phyloP scores from a whole-genome alignment of 2,329 filamentous ascomycete genomes.

The Colletotrichum lupini region DNA sequence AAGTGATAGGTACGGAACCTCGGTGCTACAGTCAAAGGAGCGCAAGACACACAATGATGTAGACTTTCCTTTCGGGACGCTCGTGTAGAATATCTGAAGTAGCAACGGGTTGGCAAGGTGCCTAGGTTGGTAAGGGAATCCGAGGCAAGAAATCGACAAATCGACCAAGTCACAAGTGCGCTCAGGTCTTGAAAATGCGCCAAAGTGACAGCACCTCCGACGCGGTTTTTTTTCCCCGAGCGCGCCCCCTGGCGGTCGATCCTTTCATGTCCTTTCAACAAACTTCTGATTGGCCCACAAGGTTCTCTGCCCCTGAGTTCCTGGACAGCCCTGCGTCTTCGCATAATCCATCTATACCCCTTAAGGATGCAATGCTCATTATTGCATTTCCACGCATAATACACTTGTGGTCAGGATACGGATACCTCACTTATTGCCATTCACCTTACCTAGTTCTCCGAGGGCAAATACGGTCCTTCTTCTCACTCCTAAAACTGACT shows the following conservation, averaged over 20 bases:
- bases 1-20: neutral
- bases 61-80: neutral
- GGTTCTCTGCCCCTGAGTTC: neutral
- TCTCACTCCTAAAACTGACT: too few relatives aligned
- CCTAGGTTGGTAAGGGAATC: neutral
- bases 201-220: constrained; percentile 14
- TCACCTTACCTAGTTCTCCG: too few relatives aligned
- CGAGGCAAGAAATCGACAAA: neutral
- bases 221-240: constrained; percentile 18
- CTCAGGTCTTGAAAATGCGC: constrained; percentile 2
- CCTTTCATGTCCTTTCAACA: neutral
- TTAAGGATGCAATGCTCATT: too few relatives aligned
- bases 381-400: too few relatives aligned
- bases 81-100: neutral
- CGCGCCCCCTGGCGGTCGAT: constrained; percentile 6
- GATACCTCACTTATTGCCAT: too few relatives aligned
- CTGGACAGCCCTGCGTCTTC: neutral
- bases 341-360: too few relatives aligned
- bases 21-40: neutral
- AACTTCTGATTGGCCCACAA: constrained; percentile 7
- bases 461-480: too few relatives aligned
- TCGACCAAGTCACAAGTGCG: neutral
- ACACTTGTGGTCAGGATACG: too few relatives aligned
- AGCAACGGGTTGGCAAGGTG: neutral
- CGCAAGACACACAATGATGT: too few relatives aligned